Base-by-base conservation (phyloP, 257 asterid genomes). In the Solanum ossicruentum region DNA sequence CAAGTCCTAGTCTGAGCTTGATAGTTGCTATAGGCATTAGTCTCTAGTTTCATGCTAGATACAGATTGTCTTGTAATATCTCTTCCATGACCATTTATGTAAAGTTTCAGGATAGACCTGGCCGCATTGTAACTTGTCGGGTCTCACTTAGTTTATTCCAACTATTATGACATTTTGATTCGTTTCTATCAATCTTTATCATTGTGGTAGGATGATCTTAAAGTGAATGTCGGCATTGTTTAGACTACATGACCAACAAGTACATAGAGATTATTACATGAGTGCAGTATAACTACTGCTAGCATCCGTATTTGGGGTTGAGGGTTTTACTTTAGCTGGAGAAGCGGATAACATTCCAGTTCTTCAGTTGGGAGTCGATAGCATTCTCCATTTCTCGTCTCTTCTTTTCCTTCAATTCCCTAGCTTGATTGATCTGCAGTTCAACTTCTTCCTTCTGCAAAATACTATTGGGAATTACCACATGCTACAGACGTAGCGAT, bases 301-400 rank as follows among this genome's bases (percentile, higher is more conserved):
- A 43, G 36, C 56, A 72, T 43, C 80, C n/a, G 80, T 55, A n/a
- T 43, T 32, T 20, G 10, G 78, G 17, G 39, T 28, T 6, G 11
- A 61, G 17, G 79, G 28, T 70, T 36, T 36, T 70, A 51, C 12
- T 51, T 28, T 16, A 78, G 65, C n/a, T 78, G 63, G 65, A 78
- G 45, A 72, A 72, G 10, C 80, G 80, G 8, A 92, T 82, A 1
- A 89, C 73, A 55, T 87, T 77, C 90, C 88, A 84, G 56, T 90
- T 90, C 86, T 91, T 91, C 85, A 92, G 91, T 7, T 92, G 86
- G 28, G 93, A 91, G 79, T 91, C 92, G 5, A 91, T 86, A 32
- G 49, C 85, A 67, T 71, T 75, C 82, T 92, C 96, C 10, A 91
- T 85, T 85, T 88, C 90, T 81, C 66, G 89, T 86, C 92, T 90